A percentile compares a stretch with the other conserved stretches of the same genome.
Conservation (phyloP, 164 flowering plant species). For the Protea cynaroides region DNA sequence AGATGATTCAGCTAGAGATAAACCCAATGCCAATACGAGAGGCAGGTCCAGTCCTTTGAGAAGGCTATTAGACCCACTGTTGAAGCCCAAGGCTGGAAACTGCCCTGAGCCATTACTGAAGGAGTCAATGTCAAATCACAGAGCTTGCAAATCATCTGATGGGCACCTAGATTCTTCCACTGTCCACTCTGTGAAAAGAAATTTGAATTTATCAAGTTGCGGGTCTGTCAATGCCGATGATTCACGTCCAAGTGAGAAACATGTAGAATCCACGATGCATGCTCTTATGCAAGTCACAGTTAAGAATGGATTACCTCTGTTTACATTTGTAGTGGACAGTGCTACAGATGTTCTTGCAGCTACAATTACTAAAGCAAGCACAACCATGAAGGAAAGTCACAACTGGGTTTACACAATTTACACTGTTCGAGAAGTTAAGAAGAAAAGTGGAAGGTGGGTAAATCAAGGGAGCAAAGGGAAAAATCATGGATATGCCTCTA, state of each 20-base stretch:
- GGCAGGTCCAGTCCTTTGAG: constrained; percentile 72
- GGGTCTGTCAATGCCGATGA: constrained; percentile 12
- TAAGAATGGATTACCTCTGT: constrained; percentile 57
- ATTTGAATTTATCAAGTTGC: constrained; percentile 15
- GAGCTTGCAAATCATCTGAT: constrained; percentile 7
- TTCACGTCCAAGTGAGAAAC: constrained; percentile 18
- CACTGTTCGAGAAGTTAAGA: constrained; percentile 54
- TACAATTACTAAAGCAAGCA: constrained; percentile 25
- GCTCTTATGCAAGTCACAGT: constrained; percentile 50
- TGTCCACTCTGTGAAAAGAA: constrained; percentile 22
- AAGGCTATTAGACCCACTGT: constrained; percentile 69
- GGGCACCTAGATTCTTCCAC: constrained; percentile 6
- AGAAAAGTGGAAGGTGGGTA: constrained; percentile 62
- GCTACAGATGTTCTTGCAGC: constrained; percentile 50
- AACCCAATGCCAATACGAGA: constrained; percentile 27
- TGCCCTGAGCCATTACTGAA: constrained; percentile 15
- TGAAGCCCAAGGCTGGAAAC: constrained; percentile 39
- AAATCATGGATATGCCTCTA: constrained; percentile 34
- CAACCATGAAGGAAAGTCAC: constrained; percentile 33
- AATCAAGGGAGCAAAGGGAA: constrained; percentile 50
- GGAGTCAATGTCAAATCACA: constrained; percentile 6
- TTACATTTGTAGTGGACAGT: constrained; percentile 46
- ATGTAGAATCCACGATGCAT: constrained; percentile 24
- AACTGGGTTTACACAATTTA: constrained; percentile 47
- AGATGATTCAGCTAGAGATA: constrained; percentile 23